Conservation (phyloP, 208 protist species). For the Eutreptiella sp. region DNA sequence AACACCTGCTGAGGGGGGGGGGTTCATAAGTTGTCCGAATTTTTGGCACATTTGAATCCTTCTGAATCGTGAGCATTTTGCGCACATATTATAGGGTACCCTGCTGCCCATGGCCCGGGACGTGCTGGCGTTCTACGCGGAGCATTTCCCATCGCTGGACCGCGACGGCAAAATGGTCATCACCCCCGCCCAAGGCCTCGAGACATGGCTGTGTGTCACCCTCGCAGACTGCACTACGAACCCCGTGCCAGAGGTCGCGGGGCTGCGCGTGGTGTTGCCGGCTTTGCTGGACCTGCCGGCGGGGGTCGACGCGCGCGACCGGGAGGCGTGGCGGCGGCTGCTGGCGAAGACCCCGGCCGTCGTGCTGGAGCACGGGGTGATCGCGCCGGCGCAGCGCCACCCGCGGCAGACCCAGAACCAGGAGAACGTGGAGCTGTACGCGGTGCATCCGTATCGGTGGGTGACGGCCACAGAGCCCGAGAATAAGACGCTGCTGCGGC, state of each 20-base stretch:
- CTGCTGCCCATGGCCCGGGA: background rate
- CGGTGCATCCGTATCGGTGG: slow-evolving; percentile 14
- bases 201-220: slow-evolving; percentile 3
- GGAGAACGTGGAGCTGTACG: slow-evolving; percentile 21
- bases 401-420: slow-evolving; percentile 9
- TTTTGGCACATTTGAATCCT: too few species aligned
- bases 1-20: too few species aligned
- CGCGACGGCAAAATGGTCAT: background rate
- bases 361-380: background rate
- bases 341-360: background rate
- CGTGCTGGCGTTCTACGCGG: slow-evolving; percentile 1
- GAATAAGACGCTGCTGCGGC: too few species aligned
- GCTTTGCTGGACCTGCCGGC: slow-evolving; percentile 2
- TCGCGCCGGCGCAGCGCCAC: background rate
- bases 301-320: slow-evolving; percentile 1
- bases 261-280: background rate
- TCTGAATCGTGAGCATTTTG: too few species aligned
- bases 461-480: too few species aligned
- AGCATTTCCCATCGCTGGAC: background rate
- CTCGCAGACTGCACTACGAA: slow-evolving; percentile 14
- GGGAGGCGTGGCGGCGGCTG: slow-evolving; percentile 6
- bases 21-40: too few species aligned
- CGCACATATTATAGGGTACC: too few species aligned
- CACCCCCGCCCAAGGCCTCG: background rate
- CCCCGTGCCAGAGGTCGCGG: slow-evolving; percentile 8